Evolutionary conservation across 2,329 filamentous ascomycete genomes (phyloP).

Genomic region (Tolypocladium tundrense): DNA sequence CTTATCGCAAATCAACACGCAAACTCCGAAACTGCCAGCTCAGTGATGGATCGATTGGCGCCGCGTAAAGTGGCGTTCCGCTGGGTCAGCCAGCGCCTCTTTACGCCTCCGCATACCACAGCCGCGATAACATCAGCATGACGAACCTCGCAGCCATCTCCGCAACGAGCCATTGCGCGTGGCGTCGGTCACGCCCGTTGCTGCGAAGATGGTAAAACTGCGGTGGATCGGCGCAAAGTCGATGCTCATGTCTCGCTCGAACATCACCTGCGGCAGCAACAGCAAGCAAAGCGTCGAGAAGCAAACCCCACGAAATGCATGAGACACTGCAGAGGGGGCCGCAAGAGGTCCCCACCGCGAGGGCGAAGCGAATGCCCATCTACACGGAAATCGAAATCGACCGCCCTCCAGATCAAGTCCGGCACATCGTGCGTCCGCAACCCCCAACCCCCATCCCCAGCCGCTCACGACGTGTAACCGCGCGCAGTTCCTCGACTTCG

Average conservation of each 20-base stretch:
- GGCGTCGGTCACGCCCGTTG: too few species aligned
- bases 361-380: not conserved
- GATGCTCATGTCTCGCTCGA: too few species aligned
- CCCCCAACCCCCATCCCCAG: too few species aligned
- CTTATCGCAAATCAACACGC: not conserved
- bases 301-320: not conserved
- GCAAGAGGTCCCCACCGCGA: not conserved
- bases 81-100: not conserved
- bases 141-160: not conserved
- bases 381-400: conserved; percentile 2
- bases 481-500: conserved; percentile 1
- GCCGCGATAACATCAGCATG: not conserved
- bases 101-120: not conserved
- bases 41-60: not conserved
- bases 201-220: too few species aligned
- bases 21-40: not conserved
- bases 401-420: conserved; percentile 2
- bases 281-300: not conserved
- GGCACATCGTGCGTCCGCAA: not conserved
- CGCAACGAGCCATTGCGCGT: too few species aligned
- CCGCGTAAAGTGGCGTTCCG: not conserved
- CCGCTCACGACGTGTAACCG: not conserved
- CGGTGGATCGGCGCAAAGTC: too few species aligned
- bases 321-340: not conserved
- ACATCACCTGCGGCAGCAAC: too few species aligned